Base-by-base conservation (phyloP, 2,329 filamentous ascomycete species). In the Sporothrix inflata region DNA sequence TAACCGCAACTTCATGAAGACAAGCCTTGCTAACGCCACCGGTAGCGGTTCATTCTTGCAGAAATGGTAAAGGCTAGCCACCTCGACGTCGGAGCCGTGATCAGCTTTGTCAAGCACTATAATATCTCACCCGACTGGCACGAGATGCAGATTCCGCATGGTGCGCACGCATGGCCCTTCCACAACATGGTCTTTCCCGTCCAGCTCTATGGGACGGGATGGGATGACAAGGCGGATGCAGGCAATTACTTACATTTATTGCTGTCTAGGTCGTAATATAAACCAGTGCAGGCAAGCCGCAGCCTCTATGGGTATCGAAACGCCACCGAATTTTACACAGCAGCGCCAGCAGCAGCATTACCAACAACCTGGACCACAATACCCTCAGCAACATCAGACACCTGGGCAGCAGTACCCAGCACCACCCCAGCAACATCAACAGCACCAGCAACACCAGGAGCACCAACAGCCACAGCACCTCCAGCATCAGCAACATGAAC, bases 21-120 rank as follows among this genome's bases (percentile, higher is more conserved):
- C 21, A 16, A 30, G 24, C 34, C 3, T 30, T 30, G 27, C 77
- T 51, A 51, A 53, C 34, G n/a, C 27, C 5, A 11, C 16, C 9
- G n/a, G n/a, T 76, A 89, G 87, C 85, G 86, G 74, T 88, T 88
- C 77, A 80, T 89, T 73, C 82, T 89, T 71, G 85, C 83, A 72
- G 87, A 89, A 79, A 86, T 88, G 76, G 85, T 89, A 79, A 89
- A 88, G 76, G 82, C 82, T 73, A 89, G 86, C 80, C 79, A 82
- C 40, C 79, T 88, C 73, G 83, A 87, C 71, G 77, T 87, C 30
- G 78, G 80, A 12, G 78, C 78, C 21, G 78, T 89, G 40, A 82
- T 84, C 24, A 79, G 80, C 14, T 87, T 89, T 73, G 81, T 89
- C 75, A 83, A 79, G 69, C 60, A 73, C 34, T 76, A 77, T 63